Evolutionary conservation across 371 early-diverging fungal species (phyloP).

Genomic region (Lichtheimia corymbifera): DNA sequence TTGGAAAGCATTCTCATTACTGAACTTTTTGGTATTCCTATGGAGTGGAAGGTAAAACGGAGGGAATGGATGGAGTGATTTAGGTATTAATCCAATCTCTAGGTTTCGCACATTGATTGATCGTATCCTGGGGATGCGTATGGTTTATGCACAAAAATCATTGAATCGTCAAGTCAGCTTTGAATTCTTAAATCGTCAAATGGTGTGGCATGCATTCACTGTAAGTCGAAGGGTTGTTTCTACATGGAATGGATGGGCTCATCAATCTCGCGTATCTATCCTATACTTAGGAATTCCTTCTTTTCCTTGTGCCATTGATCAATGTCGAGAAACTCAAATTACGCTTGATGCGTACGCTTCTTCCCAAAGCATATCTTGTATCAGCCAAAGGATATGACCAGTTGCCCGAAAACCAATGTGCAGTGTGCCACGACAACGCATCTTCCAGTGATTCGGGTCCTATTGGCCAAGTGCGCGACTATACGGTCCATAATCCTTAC

Average conservation of each 20-base stretch:
- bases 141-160: constrained; percentile 79
- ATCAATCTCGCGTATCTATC: neutral
- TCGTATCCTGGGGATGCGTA: constrained; percentile 76
- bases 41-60: constrained; percentile 72
- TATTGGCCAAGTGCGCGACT: constrained; percentile 30
- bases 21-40: constrained; percentile 85
- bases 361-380: constrained; percentile 56
- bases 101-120: constrained; percentile 79
- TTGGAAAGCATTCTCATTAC: constrained; percentile 63
- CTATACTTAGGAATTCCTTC: constrained; percentile 75
- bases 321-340: constrained; percentile 76
- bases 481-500: constrained; percentile 70
- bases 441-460: constrained; percentile 31
- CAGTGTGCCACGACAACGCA: constrained; percentile 68
- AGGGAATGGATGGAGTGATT: neutral
- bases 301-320: constrained; percentile 85
- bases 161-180: constrained; percentile 81
- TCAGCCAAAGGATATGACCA: constrained; percentile 57
- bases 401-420: constrained; percentile 68
- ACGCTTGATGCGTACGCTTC: constrained; percentile 52
- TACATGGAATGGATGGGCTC: too few species aligned
- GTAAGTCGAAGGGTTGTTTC: constrained; percentile 40
- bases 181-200: constrained; percentile 91
- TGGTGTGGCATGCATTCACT: constrained; percentile 94
- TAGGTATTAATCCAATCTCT: too few species aligned